A percentile compares a stretch with the other conserved stretches of the same genome.
Evolutionary conservation across 108 stramenopile species (phyloP).

Genomic region (Stephanodiscus triporus): DNA sequence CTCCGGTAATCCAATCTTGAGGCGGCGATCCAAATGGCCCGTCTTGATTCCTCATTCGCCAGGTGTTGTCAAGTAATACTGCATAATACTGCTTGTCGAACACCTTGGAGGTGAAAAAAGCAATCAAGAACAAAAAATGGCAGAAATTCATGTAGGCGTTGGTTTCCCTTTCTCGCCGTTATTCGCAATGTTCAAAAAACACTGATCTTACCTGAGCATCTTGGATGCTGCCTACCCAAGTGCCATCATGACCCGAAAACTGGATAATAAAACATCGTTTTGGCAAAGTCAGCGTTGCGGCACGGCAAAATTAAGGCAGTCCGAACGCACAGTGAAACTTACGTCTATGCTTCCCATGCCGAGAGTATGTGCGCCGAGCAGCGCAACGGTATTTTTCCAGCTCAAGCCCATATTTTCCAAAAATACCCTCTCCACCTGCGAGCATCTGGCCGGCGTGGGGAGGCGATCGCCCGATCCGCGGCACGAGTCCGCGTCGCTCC

Average conservation of each 20-base stretch:
- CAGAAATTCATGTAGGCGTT: too few relatives aligned
- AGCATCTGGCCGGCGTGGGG: constrained; percentile 23
- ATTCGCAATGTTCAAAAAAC: too few relatives aligned
- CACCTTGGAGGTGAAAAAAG: not conserved
- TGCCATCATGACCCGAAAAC: constrained; percentile 44
- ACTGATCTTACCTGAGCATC: constrained; percentile 22
- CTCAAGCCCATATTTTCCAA: constrained; percentile 32
- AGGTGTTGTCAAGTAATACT: constrained; percentile 18
- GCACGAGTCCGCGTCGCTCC: constrained; percentile 23
- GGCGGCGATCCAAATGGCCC: not conserved
- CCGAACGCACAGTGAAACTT: not conserved
- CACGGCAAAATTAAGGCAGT: too few relatives aligned
- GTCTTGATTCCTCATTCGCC: too few relatives aligned
- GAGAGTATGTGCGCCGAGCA: constrained; percentile 46
- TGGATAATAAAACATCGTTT: not conserved
- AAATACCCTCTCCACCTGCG: constrained; percentile 29
- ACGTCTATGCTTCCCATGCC: constrained; percentile 29
- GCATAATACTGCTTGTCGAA: constrained; percentile 46
- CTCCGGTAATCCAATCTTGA: constrained; percentile 34
- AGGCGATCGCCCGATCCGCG: constrained; percentile 19
- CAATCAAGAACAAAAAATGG: too few relatives aligned
- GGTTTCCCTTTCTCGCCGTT: too few relatives aligned
- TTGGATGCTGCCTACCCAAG: constrained; percentile 34
- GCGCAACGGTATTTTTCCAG: constrained; percentile 49
- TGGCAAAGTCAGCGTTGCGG: not conserved